Conservation (phyloP, 139 green algal genomes). For the Mesotaenium endlicherianum region DNA sequence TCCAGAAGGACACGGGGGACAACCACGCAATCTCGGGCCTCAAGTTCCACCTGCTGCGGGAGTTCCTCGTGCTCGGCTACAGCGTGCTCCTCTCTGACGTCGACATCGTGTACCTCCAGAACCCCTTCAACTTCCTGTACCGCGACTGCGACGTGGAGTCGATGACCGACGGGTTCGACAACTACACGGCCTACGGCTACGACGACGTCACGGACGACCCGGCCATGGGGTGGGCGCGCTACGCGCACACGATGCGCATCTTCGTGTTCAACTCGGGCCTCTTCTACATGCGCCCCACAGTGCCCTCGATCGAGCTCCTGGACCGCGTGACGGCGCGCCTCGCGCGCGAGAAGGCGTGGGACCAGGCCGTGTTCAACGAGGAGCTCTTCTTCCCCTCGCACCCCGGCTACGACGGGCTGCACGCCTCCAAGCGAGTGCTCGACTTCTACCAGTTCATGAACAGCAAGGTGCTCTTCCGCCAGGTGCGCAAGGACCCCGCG, state of each 20-base stretch:
- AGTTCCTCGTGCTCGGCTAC: constrained; percentile 87
- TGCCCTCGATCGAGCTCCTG: constrained; percentile 39
- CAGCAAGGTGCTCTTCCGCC: constrained; percentile 58
- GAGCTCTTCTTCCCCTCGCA: constrained; percentile 51
- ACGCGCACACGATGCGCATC: constrained; percentile 63
- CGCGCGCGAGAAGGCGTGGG: constrained; percentile 52
- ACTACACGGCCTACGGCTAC: constrained; percentile 77
- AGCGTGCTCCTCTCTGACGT: constrained; percentile 91
- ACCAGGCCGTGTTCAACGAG: constrained; percentile 64
- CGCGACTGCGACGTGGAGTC: constrained; percentile 60
- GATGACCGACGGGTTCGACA: constrained; percentile 84
- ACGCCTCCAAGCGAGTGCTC: constrained; percentile 50
- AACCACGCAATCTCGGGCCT: constrained; percentile 59
- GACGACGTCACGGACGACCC: constrained; percentile 85
- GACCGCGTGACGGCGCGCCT: constrained; percentile 49
- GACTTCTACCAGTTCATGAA: constrained; percentile 59
- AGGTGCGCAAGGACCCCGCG: constrained; percentile 34
- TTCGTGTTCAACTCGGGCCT: constrained; percentile 61
- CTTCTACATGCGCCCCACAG: constrained; percentile 52
- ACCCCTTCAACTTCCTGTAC: constrained; percentile 48
- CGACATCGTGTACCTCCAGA: constrained; percentile 82
- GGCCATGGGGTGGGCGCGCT: constrained; percentile 83
- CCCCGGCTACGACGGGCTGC: constrained; percentile 13
- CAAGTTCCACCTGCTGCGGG: constrained; percentile 69
- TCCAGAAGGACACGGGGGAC: constrained; percentile 49